phyloP scores from a whole-genome alignment of 257 asterid genomes.

The Nicotiana otophora region DNA sequence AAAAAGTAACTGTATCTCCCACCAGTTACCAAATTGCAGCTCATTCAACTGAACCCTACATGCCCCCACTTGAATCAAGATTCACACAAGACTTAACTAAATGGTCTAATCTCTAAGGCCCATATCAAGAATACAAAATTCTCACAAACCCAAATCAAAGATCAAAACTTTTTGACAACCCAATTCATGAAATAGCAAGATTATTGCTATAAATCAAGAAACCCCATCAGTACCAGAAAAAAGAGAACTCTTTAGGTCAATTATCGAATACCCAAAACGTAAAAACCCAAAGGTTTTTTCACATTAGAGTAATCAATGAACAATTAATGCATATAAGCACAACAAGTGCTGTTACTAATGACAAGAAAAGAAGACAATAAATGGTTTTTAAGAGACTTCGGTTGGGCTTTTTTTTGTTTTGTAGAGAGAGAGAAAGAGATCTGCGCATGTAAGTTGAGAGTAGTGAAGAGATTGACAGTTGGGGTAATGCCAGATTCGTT shows the following conservation, averaged over 20 bases:
- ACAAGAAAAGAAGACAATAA: neutral
- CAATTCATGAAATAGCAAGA: constrained; percentile 15
- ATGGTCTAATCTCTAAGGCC: constrained; percentile 16
- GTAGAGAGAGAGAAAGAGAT: neutral
- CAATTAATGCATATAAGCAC: constrained; percentile 6
- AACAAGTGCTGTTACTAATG: neutral
- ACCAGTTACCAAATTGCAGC: constrained; percentile 1
- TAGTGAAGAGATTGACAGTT: constrained; percentile 8
- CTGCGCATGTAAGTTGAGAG: constrained; percentile 2
- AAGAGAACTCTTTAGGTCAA: constrained; percentile 10
- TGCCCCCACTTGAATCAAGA: neutral
- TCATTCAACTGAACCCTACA: neutral
- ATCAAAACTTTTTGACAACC: constrained; percentile 19
- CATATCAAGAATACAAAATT: constrained; percentile 14
- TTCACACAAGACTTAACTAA: neutral
- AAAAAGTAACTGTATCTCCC: neutral
- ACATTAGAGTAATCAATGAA: constrained; percentile 9
- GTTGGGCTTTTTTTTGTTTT: neutral
- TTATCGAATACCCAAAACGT: constrained; percentile 8
- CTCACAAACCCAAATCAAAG: constrained; percentile 21
- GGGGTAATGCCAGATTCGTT: constrained; percentile 18
- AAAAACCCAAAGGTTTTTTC: neutral
- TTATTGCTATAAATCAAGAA: neutral
- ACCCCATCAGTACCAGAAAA: neutral
- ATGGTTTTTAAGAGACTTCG: constrained; percentile 7